These are phyloP conservation scores for Hanseniaspora sp. DNA, from an alignment of 1,139 yeast species.

Conservation along the genomic window DNA sequence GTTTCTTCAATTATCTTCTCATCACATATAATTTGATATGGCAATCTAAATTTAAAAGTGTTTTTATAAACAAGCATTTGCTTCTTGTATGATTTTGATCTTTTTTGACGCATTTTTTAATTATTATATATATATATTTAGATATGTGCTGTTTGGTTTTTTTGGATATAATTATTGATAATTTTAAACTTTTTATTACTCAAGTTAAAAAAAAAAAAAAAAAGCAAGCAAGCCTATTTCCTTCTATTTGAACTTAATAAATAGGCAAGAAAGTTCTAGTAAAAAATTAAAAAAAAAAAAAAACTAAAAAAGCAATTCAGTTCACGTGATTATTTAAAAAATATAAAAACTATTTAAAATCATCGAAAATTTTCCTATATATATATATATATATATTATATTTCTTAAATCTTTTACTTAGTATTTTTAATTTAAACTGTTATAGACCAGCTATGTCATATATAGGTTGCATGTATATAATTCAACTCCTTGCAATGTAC, in stretches of 20 bases:
- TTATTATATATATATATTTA: too few relatives aligned
- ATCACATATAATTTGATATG: constrained; percentile 81
- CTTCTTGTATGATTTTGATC: constrained; percentile 89
- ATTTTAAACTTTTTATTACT: too few relatives aligned
- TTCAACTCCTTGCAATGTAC: too few relatives aligned
- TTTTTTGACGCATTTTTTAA: constrained; percentile 76
- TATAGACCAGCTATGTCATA: neutral
- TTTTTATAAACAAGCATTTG: constrained; percentile 76
- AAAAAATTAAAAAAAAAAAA: neutral
- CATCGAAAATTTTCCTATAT: too few relatives aligned
- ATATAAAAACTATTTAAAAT: neutral
- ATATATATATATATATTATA: too few relatives aligned
- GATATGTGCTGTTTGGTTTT: too few relatives aligned
- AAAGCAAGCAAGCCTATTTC: too few relatives aligned
- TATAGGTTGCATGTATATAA: neutral
- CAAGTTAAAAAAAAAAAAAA: too few relatives aligned
- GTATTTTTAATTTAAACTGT: neutral
- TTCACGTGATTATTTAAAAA: neutral
- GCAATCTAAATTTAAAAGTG: constrained; percentile 85
- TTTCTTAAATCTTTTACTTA: neutral
- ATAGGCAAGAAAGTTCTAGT: neutral
- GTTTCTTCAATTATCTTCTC: constrained; percentile 63
- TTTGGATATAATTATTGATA: too few relatives aligned
- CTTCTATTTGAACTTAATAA: too few relatives aligned
- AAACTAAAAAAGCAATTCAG: neutral